Evolutionary conservation across 164 flowering plant genomes (phyloP).

Genomic region (Vitis rotundifolia): DNA sequence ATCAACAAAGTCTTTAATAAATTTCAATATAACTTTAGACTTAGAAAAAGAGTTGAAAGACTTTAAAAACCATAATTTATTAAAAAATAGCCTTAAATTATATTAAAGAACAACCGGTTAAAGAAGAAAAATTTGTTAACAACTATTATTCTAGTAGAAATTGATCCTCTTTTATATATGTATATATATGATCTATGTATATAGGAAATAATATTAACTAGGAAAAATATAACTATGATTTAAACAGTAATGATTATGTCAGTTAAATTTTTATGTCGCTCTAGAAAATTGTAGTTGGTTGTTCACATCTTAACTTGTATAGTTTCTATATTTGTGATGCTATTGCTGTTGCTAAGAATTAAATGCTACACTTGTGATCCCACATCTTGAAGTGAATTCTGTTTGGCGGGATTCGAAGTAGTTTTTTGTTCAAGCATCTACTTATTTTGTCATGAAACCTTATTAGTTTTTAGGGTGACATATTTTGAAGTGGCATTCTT

Average conservation of each 20-base stretch:
- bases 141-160: no score
- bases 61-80: no score
- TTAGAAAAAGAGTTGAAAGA: no score
- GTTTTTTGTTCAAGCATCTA: constrained; percentile 1
- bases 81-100: no score
- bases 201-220: no score
- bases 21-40: no score
- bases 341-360: constrained; percentile 93
- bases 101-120: no score
- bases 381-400: constrained; percentile 91
- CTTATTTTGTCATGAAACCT: not conserved
- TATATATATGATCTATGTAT: no score
- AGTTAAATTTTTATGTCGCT: not conserved
- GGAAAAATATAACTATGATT: no score
- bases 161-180: no score
- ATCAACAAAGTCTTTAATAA: no score
- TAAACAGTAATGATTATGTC: not conserved
- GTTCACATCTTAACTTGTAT: not conserved
- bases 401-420: constrained; percentile 99
- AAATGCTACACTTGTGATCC: constrained; percentile 96
- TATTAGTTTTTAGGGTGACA: not conserved
- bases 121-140: no score
- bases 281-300: not conserved
- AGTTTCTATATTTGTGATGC: constrained; percentile 83
- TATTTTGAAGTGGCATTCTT: constrained; percentile 17